A percentile compares a stretch with the other conserved stretches of the same genome.
Evolutionary conservation across 495 filamentous ascomycete genomes (phyloP).

Genomic region (Neurospora sp.): DNA sequence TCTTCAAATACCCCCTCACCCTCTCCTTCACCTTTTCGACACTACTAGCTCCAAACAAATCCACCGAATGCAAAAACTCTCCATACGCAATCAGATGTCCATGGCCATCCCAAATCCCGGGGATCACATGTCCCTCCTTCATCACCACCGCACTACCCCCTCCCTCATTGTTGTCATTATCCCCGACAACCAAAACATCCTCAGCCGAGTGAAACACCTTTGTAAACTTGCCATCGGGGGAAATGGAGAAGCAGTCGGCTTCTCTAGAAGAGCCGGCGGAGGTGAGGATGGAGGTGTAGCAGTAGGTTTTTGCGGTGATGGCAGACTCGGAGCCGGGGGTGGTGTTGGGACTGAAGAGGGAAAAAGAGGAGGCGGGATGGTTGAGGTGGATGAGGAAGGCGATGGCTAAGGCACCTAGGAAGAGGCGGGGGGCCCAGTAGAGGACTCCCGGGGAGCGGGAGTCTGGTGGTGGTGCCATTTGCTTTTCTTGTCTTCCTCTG

Average conservation of each 20-base stretch:
- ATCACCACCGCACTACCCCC: neutral
- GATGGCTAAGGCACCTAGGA: constrained; percentile 10
- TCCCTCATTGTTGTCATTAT: neutral
- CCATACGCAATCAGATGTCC: constrained; percentile 54
- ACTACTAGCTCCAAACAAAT: constrained; percentile 44
- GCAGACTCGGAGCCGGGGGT: neutral
- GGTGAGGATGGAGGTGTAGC: constrained; percentile 22
- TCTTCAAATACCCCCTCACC: constrained; percentile 34
- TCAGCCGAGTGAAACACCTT: constrained; percentile 14
- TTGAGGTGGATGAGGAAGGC: constrained; percentile 9
- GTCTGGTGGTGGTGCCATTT: neutral
- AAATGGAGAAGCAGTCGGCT: constrained; percentile 36
- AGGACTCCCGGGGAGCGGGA: neutral
- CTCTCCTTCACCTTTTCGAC: constrained; percentile 37
- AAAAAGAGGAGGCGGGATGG: constrained; percentile 6
- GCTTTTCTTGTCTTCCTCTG: neutral
- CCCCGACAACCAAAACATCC: neutral
- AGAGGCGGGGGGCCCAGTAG: constrained; percentile 13
- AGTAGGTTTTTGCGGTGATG: constrained; percentile 19
- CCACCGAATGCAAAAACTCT: constrained; percentile 51
- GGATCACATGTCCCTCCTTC: constrained; percentile 36
- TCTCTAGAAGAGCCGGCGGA: constrained; percentile 4
- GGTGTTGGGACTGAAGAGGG: constrained; percentile 1
- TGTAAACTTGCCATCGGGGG: constrained; percentile 19
- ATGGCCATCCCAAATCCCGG: constrained; percentile 57